Base-by-base conservation (phyloP, 2,329 filamentous ascomycete genomes). In the Penicillium sp. region DNA sequence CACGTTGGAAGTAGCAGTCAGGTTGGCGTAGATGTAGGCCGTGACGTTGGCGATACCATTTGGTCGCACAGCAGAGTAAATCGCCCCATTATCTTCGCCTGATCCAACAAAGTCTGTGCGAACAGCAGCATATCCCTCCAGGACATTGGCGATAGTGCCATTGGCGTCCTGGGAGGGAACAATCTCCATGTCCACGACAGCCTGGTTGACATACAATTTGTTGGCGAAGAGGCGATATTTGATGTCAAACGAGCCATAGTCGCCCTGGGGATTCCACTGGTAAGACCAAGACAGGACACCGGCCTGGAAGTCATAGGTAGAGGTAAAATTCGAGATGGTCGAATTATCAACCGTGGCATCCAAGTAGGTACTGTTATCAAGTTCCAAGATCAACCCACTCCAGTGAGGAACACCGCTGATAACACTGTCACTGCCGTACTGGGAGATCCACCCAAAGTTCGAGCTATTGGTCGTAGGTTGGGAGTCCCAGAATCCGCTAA, bases 351-450 rank as follows among this genome's bases (percentile, higher is more conserved):
- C 86, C 0, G 81, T 85, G 3, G 88, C 85, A 76, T 89, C 83
- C 35, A 92, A 78, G 52, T 84, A 81, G 8, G 78, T 76, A 26
- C 80, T 80, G 58, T 83, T 79, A 2, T 83, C 83, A 3, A 85
- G 75, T 55, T 86, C 81, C 19, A 90, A 78, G 38, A 87, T 73
- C 40, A 90, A 75, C 1, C 84, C 86, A 28, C 82, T 82, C 82
- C 87, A 89, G 70, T 91, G 89, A 6, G 89, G 89, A 16, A 92
- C 82, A 26, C 89, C 89, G 55, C 84, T 85, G 63, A 91, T 89
- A 54, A 89, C 87, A 66, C 85, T 89, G 68, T 92, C 89, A 59
- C 85, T 84, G 6, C 88, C 88, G 74, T 89, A 89, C 65, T 91
- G 85, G 58, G 85, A 81, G 46, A 92, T 73, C 88, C 89, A 91